These are phyloP conservation scores for Cryptococcus maquisensis DNA, from an alignment of 1,284 basidiomycete genomes.

Conservation along the genomic window DNA sequence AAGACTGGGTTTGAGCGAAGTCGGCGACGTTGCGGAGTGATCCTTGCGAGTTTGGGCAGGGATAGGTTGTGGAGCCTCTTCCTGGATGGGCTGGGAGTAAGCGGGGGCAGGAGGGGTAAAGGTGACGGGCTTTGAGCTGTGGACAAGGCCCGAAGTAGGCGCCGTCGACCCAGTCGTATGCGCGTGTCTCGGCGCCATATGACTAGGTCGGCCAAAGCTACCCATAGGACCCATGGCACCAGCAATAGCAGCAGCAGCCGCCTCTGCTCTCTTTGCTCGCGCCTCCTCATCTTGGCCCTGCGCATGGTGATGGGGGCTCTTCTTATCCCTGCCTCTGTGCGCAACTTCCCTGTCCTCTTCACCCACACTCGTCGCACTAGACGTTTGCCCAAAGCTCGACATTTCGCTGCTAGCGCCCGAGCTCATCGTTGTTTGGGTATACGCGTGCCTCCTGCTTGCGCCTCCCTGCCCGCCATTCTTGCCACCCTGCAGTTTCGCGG, in stretches of 20 bases:
- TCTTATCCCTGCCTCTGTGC: not conserved
- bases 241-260: constrained; percentile 32
- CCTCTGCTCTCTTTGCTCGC: constrained; percentile 19
- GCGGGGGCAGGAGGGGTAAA: not conserved
- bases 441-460: not conserved
- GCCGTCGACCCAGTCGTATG: not conserved
- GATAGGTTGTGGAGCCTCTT: not conserved
- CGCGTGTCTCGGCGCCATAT: not conserved
- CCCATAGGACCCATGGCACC: constrained; percentile 32
- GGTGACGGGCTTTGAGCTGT: not conserved
- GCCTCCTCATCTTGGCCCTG: constrained; percentile 5
- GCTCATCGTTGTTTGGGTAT: constrained; percentile 15
- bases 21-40: not conserved
- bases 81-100: not conserved
- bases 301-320: not conserved
- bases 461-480: constrained; percentile 5
- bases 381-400: constrained; percentile 20
- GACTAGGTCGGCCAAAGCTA: constrained; percentile 24
- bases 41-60: not conserved
- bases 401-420: constrained; percentile 10
- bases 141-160: not conserved
- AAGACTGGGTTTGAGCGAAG: constrained; percentile 1
- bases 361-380: constrained; percentile 26
- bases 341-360: constrained; percentile 27
- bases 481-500: constrained; percentile 43